Percentiles rank a stretch among this genome's conserved stretches.
phyloP scores from a whole-genome alignment of 495 filamentous ascomycete species.

The Poronia punctata region DNA sequence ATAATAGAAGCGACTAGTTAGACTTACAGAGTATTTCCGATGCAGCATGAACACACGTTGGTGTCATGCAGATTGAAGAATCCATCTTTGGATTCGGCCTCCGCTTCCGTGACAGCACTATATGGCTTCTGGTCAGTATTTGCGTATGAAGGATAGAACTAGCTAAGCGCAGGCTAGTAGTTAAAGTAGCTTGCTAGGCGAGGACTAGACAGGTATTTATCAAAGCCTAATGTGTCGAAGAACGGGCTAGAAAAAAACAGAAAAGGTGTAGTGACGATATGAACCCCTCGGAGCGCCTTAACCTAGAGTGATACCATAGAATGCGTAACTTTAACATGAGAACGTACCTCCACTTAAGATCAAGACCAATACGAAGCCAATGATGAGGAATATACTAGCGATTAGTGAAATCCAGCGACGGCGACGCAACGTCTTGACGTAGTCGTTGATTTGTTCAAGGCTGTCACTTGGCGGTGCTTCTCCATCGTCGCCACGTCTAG shows the following conservation, averaged over 20 bases:
- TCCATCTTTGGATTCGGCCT: conserved; percentile 15
- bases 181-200: neutral
- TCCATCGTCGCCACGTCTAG: conserved; percentile 1
- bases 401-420: conserved; percentile 28
- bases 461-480: conserved; percentile 7
- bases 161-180: neutral
- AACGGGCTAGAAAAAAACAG: neutral
- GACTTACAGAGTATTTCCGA: conserved; percentile 54
- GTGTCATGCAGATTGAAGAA: conserved; percentile 18
- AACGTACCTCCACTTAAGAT: conserved; percentile 24
- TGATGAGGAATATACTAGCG: conserved; percentile 19
- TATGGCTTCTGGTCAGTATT: conserved; percentile 11
- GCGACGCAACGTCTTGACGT: conserved; percentile 18
- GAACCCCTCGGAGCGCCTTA: neutral
- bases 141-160: too few relatives aligned
- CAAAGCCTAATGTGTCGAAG: neutral
- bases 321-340: neutral
- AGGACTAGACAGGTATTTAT: neutral
- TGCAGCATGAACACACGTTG: conserved; percentile 56
- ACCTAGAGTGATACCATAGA: neutral
- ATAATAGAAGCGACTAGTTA: too few relatives aligned
- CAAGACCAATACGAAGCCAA: conserved; percentile 21
- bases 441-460: conserved; percentile 5
- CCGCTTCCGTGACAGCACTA: conserved; percentile 21
- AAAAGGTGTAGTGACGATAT: neutral